Evolutionary conservation across 2,329 filamentous ascomycete species (phyloP), one percentile per base, ranked within the genome.

Genomic region (Fusarium albosuccineum): DNA sequence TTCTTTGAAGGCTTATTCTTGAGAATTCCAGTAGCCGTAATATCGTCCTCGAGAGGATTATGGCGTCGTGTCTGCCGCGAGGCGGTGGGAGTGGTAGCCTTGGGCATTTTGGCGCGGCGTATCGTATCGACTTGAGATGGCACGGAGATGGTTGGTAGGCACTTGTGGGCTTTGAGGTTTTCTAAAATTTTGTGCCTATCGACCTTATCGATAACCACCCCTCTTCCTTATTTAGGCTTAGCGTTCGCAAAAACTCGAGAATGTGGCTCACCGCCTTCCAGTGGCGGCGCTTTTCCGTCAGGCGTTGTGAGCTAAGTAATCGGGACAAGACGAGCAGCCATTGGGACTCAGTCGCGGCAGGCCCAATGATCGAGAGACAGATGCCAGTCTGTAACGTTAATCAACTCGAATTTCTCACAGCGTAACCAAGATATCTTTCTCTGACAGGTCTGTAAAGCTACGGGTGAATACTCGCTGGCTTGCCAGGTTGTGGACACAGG

Each of bases 21-120:
- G 74, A 95, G 78, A 69, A 90, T 83, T 63, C 90, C 85, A 60
- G 90, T 86, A 70, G 93, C 85, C 71, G 91, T 81, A 76, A 98
- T 85, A 74, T 98, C 96, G 75, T 97, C 92, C 73, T 95, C 91
- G 62, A 99, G 91, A 40, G 95, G 94, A 72, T 97, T 97, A 81
- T 97, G 95, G 68, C 92, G 89, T 74, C 91, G 89, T 63, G 84
- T 84, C 70, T 84, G 84, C 76, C 85, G 88, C 70, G 78, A 81
- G 60, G 83, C 84, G 70, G 83, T 85, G 16, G 87, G 84, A 59
- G 87, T 86, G 29, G 84, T 87, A 49, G 91, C 89, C 83, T 97
- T 97, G 37, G 94, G 93, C 94, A 97, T 97, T 62, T 70, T 81
- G 71, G 65, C 22, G 5, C 22, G 22, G 59, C 64, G 65, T 72